Evolutionary conservation across 139 green algal species (phyloP).

Genomic region (Micractinium sp.): DNA sequence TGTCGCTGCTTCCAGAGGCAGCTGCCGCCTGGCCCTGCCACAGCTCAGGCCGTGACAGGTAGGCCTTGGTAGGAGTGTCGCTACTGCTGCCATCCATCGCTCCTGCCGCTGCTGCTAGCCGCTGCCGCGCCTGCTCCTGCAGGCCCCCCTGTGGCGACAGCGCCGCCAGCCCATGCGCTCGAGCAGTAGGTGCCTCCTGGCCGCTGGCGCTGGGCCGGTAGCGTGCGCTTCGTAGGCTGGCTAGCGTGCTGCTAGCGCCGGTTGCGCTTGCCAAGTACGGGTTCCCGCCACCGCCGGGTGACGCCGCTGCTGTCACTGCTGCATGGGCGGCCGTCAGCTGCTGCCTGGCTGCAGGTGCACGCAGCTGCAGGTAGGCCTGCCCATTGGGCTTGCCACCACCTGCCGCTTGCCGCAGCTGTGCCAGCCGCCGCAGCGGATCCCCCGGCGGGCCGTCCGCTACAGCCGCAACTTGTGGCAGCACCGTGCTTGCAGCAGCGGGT

Average conservation of each 20-base stretch:
- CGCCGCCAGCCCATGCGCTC: not conserved
- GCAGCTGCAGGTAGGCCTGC: not conserved
- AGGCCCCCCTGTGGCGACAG: not conserved
- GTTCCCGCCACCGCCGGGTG: not conserved
- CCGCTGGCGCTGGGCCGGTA: slow-evolving; percentile 21
- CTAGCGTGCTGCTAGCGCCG: not conserved
- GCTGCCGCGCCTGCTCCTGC: not conserved
- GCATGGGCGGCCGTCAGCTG: not conserved
- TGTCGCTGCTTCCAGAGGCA: not conserved
- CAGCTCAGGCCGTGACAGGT: not conserved
- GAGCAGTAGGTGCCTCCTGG: not conserved
- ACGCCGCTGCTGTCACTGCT: not conserved
- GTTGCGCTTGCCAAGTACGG: not conserved
- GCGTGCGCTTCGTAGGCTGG: slow-evolving; percentile 8
- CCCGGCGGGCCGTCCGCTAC: not conserved
- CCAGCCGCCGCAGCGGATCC: slow-evolving; percentile 28
- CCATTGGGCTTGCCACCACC: not conserved
- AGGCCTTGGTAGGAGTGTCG: slow-evolving; percentile 19
- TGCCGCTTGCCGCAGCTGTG: slow-evolving; percentile 25
- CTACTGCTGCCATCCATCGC: not conserved
- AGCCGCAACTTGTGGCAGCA: too few species aligned
- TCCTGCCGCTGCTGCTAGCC: not conserved
- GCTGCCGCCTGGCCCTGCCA: not conserved
- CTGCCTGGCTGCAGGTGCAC: not conserved
- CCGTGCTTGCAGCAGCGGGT: not conserved